phyloP scores from a whole-genome alignment of 108 stramenopile genomes.

The Poteriospumella lacustris region DNA sequence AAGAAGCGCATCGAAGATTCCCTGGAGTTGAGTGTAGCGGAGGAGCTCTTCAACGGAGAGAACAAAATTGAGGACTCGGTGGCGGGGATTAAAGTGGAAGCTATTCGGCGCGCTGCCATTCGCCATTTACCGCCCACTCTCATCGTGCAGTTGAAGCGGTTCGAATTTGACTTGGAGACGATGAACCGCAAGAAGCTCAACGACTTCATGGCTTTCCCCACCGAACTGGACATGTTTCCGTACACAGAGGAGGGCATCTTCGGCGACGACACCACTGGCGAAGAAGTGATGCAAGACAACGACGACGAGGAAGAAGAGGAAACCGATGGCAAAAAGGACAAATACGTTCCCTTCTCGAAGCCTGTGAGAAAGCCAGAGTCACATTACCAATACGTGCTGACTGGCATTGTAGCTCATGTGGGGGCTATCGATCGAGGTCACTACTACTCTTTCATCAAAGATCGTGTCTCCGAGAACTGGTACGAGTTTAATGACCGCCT shows the following conservation, averaged over 20 bases:
- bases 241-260: slow-evolving; percentile 27
- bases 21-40: slow-evolving; percentile 23
- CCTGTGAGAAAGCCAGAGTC: neutral
- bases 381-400: slow-evolving; percentile 10
- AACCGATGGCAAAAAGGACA: neutral
- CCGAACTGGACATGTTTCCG: slow-evolving; percentile 24
- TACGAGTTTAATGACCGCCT: slow-evolving; percentile 23
- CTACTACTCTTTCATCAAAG: slow-evolving; percentile 25
- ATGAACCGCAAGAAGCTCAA: slow-evolving; percentile 27
- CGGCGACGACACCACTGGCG: neutral
- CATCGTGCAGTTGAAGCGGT: slow-evolving; percentile 36
- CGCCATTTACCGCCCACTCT: slow-evolving; percentile 24
- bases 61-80: slow-evolving; percentile 25
- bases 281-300: neutral
- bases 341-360: neutral
- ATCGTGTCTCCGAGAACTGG: slow-evolving; percentile 3
- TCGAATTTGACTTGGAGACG: slow-evolving; percentile 35
- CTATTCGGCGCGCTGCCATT: slow-evolving; percentile 20
- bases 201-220: slow-evolving; percentile 19
- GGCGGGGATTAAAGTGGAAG: slow-evolving; percentile 30
- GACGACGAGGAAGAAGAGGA: neutral
- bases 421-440: slow-evolving; percentile 28
- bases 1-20: slow-evolving; percentile 27
- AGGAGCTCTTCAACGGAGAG: slow-evolving; percentile 30
- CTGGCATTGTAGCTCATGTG: slow-evolving; percentile 19